Conservation (phyloP, 441 rosid genomes). For the Euphorbia celastroides region DNA sequence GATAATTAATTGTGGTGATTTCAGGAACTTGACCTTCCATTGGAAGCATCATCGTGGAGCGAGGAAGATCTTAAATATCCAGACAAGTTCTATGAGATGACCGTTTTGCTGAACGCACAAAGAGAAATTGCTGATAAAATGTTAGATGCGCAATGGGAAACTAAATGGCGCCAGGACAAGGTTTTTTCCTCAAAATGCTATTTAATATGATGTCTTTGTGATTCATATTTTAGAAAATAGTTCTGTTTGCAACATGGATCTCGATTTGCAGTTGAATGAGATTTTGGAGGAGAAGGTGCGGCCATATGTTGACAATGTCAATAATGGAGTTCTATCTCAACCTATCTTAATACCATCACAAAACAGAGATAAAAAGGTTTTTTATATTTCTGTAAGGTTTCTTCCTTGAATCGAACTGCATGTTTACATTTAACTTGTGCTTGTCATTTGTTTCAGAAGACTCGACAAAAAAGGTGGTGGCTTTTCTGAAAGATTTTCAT, state of each 20-base stretch:
- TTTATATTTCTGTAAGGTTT: no score
- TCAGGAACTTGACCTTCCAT: slow-evolving; percentile 80
- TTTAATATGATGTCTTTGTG: neutral
- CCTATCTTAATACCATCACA: slow-evolving; percentile 54
- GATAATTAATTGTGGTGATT: slow-evolving; percentile 20
- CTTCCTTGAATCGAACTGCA: neutral
- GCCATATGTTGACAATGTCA: slow-evolving; percentile 50
- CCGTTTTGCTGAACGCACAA: slow-evolving; percentile 85
- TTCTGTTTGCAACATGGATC: neutral
- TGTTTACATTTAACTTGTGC: neutral
- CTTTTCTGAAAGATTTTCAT: slow-evolving; percentile 33
- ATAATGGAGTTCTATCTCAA: slow-evolving; percentile 41
- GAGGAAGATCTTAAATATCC: slow-evolving; percentile 84
- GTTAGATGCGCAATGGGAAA: slow-evolving; percentile 84
- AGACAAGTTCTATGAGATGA: slow-evolving; percentile 72
- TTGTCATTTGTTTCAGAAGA: slow-evolving; percentile 32
- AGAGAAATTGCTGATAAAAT: slow-evolving; percentile 81
- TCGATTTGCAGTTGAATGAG: slow-evolving; percentile 55
- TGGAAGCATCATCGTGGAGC: slow-evolving; percentile 75
- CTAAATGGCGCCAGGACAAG: slow-evolving; percentile 88
- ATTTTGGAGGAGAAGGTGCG: slow-evolving; percentile 80
- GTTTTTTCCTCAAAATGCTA: slow-evolving; percentile 20
- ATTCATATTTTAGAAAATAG: neutral
- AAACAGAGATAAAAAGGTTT: slow-evolving; percentile 45
- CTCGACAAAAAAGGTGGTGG: slow-evolving; percentile 48